Evolutionary conservation across 352 stramenopile species (phyloP), one percentile per base, ranked within the genome.

Genomic region (Phytophthora lateralis): DNA sequence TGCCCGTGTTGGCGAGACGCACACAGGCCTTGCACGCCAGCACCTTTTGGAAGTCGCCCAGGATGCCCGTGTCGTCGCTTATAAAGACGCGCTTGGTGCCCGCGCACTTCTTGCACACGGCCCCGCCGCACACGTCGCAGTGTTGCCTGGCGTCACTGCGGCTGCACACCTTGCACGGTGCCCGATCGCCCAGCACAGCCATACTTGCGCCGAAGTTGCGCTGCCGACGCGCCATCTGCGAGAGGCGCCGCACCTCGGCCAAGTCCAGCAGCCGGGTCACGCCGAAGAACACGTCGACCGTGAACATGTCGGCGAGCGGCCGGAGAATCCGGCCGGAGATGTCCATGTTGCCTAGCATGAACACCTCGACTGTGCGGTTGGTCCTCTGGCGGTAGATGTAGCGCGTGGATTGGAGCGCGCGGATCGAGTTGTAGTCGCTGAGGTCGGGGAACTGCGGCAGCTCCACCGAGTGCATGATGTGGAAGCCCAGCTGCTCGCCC

Each of bases 401-500:
- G 17, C 70, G 69, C 26, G 85, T 71, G 17, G 74, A 85, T 51
- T 85, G 72, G 4, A 76, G 30, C 15, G 76, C 71, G 45, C 80
- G 76, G 21, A 88, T 69, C 30, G 76, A 88, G 66, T 90, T 85
- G 53, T 71, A 76, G 17, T 60, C 38, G 1, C 48, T 63, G n/a
- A 89, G 61, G 10, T 79, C 66, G 0, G 81, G 77, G 48, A 90
- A 88, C n/a, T 61, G 55, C 4, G 77, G 65, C 27, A 89, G 59
- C 41, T 87, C 77, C 11, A 91, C 73, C n/a, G 77, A 88, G 47
- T 91, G 79, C 70, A 87, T 81, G 51, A 91, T 62, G 60, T 89
- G 69, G 62, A 80, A 89, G n/a, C 82, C 82, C 11, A 91, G 41
- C 26, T 59, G 21, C n/a, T 91, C 77, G 6, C 77, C 78, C 14